Base-by-base conservation (phyloP, 1,284 basidiomycete species). In the Schizophyllum amplum region DNA sequence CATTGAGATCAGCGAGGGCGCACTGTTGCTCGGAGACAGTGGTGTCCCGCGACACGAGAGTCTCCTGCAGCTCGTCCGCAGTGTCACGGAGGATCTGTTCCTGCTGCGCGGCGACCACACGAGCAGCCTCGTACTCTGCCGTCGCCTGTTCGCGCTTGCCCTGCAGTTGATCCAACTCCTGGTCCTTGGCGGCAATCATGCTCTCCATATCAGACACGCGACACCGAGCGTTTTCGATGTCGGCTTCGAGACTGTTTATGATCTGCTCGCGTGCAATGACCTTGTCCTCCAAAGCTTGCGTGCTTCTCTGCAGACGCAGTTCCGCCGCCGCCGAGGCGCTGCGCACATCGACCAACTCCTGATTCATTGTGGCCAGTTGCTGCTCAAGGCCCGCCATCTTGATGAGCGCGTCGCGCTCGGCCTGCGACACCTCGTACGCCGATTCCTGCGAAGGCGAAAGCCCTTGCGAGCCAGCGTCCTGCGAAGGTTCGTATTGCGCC, bases 171-270 rank as follows among this genome's bases (percentile, higher is more conserved):
- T 51, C 24, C 48, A 66, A 59, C 27, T 55, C 55, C 46, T 42
- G 50, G 24, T 60, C 52, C 49, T 58, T 54, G 15, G 24, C 56
- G 11, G 57, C 57, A 4, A 60, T 24, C 15, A 53, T 52, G 27
- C 47, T 9, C 2, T 42, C 57, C 52, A 55, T 60, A 46, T 61
- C 54, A 17, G 54, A 52, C 17, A 59, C 52, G 22, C 58, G 55
- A 21, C 54, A 57, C 54, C 67, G 60, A 17, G 68, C 57, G 7
- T 33, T 53, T 21, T 56, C 27, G 24, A 65, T 51, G 48, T 58
- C 56, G 53, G 51, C 48, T 27, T 63, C 59, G 24, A 64, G 23
- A 15, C 33, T 51, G 47, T 63, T 55, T 22, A 68, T 57, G 51
- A 52, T 60, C 22, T 55, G 56, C 61, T 66, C 62, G 55, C 66